Evolutionary conservation across 805 yeast genomes (phyloP), one percentile per base, ranked within the genome.

Genomic region (Candida nitratophila): DNA sequence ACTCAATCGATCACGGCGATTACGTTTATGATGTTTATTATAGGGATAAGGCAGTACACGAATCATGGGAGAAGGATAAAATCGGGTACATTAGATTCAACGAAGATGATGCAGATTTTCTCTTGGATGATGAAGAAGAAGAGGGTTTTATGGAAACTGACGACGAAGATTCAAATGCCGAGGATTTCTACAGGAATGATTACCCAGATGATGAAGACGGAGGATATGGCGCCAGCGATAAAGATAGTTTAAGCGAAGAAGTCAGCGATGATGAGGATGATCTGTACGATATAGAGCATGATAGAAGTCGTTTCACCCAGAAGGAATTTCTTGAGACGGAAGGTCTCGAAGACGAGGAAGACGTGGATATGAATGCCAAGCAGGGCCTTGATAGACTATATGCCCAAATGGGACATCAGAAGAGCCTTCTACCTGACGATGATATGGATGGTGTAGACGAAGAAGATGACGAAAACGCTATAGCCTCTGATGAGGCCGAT

Each of bases 131-230:
- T 14, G 74, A 65, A 2, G 68, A 61, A 33, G 56, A 59, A 10
- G 51, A 50, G 1, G 58, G 47, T 4, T 48, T 43, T 30, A 49
- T 48, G 5, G 39, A 45, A 8, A 39, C 87, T 0, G 93, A 84
- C 51, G 88, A 86, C 54, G 91, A 85, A 49, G 95, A 86, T 56
- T 84, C 93, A 0, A 86, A 86, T 57, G 96, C 96, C 19, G 99
- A 91, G 65, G 88, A 86, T 44, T 90, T 81, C 56, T 91, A 91
- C 59, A 79, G 80, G 54, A 91, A 93, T 62, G 98, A 91, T 56
- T 91, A 91, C 56, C 98, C 98, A 0, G 96, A 88, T 39, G 96
- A 90, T 56, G 96, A 88, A 50, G 91, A 86, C 54, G 88, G 79
- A 10, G 80, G 62, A 14, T 63, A 63, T 26, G 71, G 56, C 12